Percentiles rank a stretch among this genome's conserved stretches.
phyloP scores from a whole-genome alignment of 1,284 basidiomycete genomes.

The Gomphus sp. region DNA sequence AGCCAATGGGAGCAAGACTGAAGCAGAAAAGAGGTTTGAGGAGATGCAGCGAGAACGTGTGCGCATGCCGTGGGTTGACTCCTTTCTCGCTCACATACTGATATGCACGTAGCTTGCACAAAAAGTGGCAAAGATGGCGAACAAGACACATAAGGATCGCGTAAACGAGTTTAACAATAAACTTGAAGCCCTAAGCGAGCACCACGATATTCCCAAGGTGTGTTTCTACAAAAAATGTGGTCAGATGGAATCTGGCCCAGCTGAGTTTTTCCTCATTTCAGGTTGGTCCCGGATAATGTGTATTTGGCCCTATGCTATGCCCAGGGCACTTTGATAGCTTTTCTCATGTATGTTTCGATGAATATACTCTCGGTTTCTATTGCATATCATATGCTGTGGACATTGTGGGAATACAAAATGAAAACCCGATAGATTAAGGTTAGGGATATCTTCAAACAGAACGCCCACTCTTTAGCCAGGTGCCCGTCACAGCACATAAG shows the following conservation, averaged over 20 bases:
- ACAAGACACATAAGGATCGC: constrained; percentile 91
- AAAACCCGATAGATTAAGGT: constrained; percentile 11
- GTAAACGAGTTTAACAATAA: constrained; percentile 89
- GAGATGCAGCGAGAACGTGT: constrained; percentile 79
- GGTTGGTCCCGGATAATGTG: constrained; percentile 20
- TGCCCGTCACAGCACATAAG: neutral
- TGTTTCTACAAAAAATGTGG: constrained; percentile 4
- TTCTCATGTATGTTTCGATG: constrained; percentile 1
- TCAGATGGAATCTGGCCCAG: neutral
- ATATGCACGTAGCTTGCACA: constrained; percentile 53
- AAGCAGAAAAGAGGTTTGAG: constrained; percentile 85
- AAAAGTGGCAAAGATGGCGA: constrained; percentile 72
- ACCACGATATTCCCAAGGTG: constrained; percentile 91
- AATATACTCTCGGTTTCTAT: constrained; percentile 4
- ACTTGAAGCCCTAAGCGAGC: constrained; percentile 82
- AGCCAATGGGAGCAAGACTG: constrained; percentile 61
- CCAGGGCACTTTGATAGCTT: constrained; percentile 11
- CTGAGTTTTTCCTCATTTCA: constrained; percentile 8
- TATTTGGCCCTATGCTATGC: constrained; percentile 16
- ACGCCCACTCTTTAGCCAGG: constrained; percentile 7
- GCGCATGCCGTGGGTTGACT: constrained; percentile 23
- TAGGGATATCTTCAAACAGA: constrained; percentile 5
- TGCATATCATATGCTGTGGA: neutral
- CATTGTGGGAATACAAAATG: constrained; percentile 8
- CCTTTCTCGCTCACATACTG: neutral